These are phyloP conservation scores for Curvularia lunata DNA, from an alignment of 2,329 filamentous ascomycete species.

Conservation along the genomic window DNA sequence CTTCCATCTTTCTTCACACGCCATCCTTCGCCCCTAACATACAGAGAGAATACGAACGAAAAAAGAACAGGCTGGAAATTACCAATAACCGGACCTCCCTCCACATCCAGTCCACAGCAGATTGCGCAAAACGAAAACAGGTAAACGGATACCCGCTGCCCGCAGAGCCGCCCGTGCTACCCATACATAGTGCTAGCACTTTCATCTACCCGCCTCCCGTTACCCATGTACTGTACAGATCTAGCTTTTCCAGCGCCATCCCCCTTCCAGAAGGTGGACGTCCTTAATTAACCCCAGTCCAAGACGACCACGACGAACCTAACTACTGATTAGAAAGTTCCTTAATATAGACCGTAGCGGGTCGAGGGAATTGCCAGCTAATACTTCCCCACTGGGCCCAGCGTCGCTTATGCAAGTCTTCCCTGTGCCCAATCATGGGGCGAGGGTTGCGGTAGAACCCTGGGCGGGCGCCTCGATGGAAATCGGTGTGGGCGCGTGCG, in stretches of 20 bases:
- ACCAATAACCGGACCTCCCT: background rate
- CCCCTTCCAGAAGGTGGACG: constrained; percentile 3
- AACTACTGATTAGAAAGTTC: background rate
- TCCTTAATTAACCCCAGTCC: background rate
- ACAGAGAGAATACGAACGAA: background rate
- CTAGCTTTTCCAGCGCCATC: background rate
- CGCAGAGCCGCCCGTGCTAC: constrained; percentile 42
- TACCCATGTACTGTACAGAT: background rate
- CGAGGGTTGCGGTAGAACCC: background rate
- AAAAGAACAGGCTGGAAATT: background rate
- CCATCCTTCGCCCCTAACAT: background rate
- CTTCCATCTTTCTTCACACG: background rate
- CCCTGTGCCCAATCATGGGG: background rate
- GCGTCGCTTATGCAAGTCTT: background rate
- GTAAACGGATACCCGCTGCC: constrained; percentile 16
- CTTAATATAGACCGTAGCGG: constrained; percentile 19
- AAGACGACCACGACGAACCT: too few relatives aligned
- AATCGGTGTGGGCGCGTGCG: background rate
- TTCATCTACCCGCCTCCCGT: background rate
- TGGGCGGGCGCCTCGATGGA: background rate
- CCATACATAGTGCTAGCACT: background rate
- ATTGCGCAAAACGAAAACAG: background rate
- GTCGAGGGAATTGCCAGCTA: constrained; percentile 16
- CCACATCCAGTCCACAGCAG: background rate
- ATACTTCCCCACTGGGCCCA: constrained; percentile 10